phyloP scores from a whole-genome alignment of 2,329 filamentous ascomycete genomes.

The Ceratocystis ficicola region DNA sequence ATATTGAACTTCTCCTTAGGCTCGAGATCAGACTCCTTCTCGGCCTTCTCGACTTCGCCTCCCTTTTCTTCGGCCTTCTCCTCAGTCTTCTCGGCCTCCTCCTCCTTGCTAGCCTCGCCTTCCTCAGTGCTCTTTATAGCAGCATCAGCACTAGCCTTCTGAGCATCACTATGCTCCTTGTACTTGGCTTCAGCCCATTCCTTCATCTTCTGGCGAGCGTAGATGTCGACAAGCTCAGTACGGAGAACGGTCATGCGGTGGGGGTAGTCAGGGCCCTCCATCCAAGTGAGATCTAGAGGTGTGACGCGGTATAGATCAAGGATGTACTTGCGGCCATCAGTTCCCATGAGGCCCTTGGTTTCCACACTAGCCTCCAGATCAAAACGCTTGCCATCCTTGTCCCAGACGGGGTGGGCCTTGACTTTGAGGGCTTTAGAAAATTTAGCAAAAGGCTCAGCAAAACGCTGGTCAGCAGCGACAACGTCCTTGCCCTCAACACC shows the following conservation, averaged over 20 bases:
- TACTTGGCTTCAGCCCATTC: constrained; percentile 69
- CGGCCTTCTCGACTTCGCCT: constrained; percentile 22
- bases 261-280: constrained; percentile 67
- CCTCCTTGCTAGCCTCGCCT: constrained; percentile 30
- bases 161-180: constrained; percentile 32
- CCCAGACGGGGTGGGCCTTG: constrained; percentile 94
- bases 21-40: constrained; percentile 38
- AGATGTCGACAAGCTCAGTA: constrained; percentile 77
- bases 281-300: constrained; percentile 79
- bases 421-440: constrained; percentile 82
- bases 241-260: constrained; percentile 93
- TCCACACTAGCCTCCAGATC: constrained; percentile 93
- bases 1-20: constrained; percentile 38
- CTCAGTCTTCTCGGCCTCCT: constrained; percentile 30
- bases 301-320: constrained; percentile 91
- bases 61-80: constrained; percentile 22
- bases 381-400: constrained; percentile 83
- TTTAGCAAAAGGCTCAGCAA: constrained; percentile 73
- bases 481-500: constrained; percentile 95
- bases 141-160: constrained; percentile 27
- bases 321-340: constrained; percentile 94
- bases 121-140: constrained; percentile 26
- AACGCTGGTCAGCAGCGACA: constrained; percentile 79
- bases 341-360: constrained; percentile 94
- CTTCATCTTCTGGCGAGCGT: constrained; percentile 73